Conservation (phyloP, 2,329 filamentous ascomycete species). For the Amphichorda felina region DNA sequence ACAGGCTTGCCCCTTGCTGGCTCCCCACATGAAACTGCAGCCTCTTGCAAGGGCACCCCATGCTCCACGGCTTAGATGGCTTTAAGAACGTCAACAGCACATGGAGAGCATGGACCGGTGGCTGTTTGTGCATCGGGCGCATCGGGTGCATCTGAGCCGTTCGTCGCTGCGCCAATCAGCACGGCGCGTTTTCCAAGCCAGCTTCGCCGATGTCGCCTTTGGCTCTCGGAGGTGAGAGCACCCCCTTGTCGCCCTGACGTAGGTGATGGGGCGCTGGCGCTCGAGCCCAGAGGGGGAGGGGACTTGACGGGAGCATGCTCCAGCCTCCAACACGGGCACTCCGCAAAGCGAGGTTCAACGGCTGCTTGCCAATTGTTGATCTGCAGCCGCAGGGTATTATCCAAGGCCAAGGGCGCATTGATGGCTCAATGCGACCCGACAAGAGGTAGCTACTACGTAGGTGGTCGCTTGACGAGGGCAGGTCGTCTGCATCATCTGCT, state of each 20-base stretch:
- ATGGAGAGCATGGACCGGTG: conserved; percentile 2
- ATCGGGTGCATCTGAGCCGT: not conserved
- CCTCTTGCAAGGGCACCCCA: conserved; percentile 2
- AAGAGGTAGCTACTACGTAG: no score
- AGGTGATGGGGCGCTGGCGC: not conserved
- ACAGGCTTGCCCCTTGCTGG: not conserved
- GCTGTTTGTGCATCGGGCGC: no score
- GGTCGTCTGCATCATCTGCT: no score
- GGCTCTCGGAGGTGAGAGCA: conserved; percentile 9
- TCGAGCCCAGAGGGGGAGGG: not conserved
- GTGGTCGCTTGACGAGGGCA: no score
- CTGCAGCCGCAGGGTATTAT: no score
- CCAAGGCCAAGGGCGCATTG: no score
- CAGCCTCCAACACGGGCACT: no score
- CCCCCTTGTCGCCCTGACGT: conserved; percentile 11
- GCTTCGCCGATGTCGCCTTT: conserved; percentile 18
- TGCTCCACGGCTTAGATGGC: not conserved
- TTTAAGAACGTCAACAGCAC: conserved; percentile 2
- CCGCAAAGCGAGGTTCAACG: not conserved
- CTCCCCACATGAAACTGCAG: conserved; percentile 14
- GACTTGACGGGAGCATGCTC: no score
- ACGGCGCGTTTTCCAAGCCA: conserved; percentile 14
- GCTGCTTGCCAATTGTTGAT: no score
- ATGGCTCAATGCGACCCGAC: no score
- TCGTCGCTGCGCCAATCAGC: conserved; percentile 16